A percentile compares a stretch with the other conserved stretches of the same genome.
Evolutionary conservation across 768 basidiomycete genomes (phyloP).

Genomic region (Holtermanniella nyarrowii): DNA sequence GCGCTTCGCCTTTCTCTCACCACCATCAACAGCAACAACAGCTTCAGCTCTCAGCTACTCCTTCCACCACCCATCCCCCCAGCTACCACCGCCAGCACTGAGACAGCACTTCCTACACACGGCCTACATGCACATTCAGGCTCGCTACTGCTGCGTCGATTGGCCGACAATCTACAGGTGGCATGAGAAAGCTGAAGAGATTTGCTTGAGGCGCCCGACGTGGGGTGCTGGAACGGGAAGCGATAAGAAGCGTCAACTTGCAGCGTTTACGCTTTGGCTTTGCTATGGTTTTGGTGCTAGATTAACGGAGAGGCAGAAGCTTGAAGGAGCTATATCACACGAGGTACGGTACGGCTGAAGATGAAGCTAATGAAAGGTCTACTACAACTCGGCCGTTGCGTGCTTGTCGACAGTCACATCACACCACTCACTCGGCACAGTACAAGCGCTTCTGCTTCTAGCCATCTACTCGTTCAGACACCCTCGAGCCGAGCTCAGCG

Average conservation of each 20-base stretch:
- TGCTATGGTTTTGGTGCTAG: conserved; percentile 24
- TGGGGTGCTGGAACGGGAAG: conserved; percentile 19
- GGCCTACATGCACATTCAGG: conserved; percentile 17
- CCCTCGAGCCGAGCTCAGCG: conserved; percentile 10
- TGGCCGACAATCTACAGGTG: conserved; percentile 12
- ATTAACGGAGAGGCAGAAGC: conserved; percentile 15
- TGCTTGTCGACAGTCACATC: conserved; percentile 29
- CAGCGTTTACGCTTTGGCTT: conserved; percentile 22
- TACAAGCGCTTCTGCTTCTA: conserved; percentile 24
- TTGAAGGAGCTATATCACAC: conserved; percentile 18
- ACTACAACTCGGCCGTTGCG: conserved; percentile 30
- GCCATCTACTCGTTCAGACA: conserved; percentile 13
- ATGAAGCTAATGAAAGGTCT: conserved; percentile 14
- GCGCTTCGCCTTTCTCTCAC: conserved; percentile 21
- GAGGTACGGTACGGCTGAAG: conserved; percentile 9
- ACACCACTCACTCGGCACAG: conserved; percentile 29
- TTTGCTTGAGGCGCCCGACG: conserved; percentile 11
- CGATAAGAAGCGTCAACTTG: conserved; percentile 11
- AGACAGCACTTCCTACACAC: conserved; percentile 15
- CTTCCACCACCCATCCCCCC: conserved; percentile 19
- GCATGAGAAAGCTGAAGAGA: conserved; percentile 20
- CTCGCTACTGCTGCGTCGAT: conserved; percentile 15
- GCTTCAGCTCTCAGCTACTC: conserved; percentile 21
- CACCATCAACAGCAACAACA: conserved; percentile 19
- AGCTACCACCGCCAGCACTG: conserved; percentile 15